phyloP scores from a whole-genome alignment of 2,329 filamentous ascomycete genomes.

The Cordyceps farinosa region DNA sequence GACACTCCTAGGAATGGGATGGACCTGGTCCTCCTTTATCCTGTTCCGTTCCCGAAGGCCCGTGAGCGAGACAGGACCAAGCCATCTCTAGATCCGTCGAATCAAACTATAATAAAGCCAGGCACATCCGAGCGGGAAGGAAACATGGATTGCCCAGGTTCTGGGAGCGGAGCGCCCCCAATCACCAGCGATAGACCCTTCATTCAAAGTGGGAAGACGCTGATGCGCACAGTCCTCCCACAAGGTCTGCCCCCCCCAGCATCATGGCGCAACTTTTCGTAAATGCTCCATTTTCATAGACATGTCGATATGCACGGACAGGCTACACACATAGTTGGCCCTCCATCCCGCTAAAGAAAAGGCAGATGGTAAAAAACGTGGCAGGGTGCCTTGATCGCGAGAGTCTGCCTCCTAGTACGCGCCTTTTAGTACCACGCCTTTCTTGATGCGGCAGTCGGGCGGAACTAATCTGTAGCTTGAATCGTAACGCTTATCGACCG shows the following conservation, averaged over 20 bases:
- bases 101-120: neutral
- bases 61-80: neutral
- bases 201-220: neutral
- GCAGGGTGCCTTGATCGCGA: neutral
- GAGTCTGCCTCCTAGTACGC: neutral
- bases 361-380: neutral
- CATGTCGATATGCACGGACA: slow-evolving; percentile 5
- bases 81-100: neutral
- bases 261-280: slow-evolving; percentile 1
- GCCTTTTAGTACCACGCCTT: neutral
- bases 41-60: neutral
- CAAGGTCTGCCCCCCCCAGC: neutral
- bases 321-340: neutral
- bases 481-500: neutral
- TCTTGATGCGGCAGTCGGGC: neutral
- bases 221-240: slow-evolving; percentile 11
- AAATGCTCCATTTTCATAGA: neutral
- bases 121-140: slow-evolving; percentile 4
- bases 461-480: neutral
- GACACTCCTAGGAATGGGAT: neutral
- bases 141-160: neutral
- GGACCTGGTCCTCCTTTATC: neutral
- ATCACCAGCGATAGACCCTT: neutral
- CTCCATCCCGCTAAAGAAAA: neutral
- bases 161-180: neutral